A percentile compares a stretch with the other conserved stretches of the same genome.
phyloP scores from a whole-genome alignment of 1,284 basidiomycete genomes.

The Rhodotorula sp. region DNA sequence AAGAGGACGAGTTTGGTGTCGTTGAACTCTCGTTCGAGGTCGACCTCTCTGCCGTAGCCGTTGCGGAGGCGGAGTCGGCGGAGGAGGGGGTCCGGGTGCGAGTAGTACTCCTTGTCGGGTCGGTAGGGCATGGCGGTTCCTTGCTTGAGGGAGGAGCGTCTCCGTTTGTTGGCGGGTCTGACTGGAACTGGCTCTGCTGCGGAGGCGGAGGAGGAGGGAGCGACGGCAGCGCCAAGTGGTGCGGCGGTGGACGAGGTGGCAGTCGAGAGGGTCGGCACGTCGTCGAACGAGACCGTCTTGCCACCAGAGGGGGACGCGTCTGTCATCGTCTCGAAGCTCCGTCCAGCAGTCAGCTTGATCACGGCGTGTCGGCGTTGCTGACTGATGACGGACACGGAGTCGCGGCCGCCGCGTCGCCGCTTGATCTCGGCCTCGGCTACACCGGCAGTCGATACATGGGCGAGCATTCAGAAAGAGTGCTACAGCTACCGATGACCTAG shows the following conservation, averaged over 20 bases:
- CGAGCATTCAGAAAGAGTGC: too few relatives aligned
- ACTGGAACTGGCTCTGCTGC: background rate
- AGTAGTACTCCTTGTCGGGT: slow-evolving; percentile 46
- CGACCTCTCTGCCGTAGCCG: slow-evolving; percentile 44
- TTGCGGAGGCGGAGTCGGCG: slow-evolving; percentile 48
- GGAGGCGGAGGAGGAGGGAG: background rate
- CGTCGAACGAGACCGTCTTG: slow-evolving; percentile 10
- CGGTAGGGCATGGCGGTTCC: slow-evolving; percentile 42
- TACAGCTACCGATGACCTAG: too few relatives aligned
- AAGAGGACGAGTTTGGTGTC: slow-evolving; percentile 49
- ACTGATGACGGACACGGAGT: too few relatives aligned
- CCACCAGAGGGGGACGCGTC: slow-evolving; percentile 1
- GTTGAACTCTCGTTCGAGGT: slow-evolving; percentile 44
- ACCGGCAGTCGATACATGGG: too few relatives aligned
- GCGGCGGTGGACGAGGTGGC: background rate
- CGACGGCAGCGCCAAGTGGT: too few relatives aligned
- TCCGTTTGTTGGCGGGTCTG: slow-evolving; percentile 16
- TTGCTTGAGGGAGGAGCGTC: slow-evolving; percentile 46
- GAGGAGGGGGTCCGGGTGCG: slow-evolving; percentile 49
- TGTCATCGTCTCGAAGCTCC: background rate
- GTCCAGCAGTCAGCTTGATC: background rate
- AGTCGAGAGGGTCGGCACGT: background rate
- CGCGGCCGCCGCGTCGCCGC: too few relatives aligned
- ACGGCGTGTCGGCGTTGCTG: background rate
- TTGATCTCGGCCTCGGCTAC: too few relatives aligned